Conservation (phyloP, 1,139 yeast species). For the Kurtzmaniella natalensis region DNA sequence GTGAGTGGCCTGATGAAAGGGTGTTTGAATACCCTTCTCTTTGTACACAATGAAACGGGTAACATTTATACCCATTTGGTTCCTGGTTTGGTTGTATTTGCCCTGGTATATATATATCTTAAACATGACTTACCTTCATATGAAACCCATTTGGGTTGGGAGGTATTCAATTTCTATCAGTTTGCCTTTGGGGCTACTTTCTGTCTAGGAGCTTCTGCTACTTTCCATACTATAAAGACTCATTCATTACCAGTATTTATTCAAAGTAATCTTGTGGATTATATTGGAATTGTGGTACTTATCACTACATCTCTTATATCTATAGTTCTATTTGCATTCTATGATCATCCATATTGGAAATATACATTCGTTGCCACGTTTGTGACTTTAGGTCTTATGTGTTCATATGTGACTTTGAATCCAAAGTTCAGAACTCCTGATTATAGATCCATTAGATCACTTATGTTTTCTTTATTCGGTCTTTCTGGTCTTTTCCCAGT, state of each 20-base stretch:
- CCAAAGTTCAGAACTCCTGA: slow-evolving; percentile 62
- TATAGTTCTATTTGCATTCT: slow-evolving; percentile 61
- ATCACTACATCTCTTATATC: slow-evolving; percentile 75
- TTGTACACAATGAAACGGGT: slow-evolving; percentile 80
- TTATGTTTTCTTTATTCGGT: slow-evolving; percentile 78
- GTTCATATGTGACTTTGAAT: slow-evolving; percentile 62
- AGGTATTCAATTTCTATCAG: slow-evolving; percentile 31
- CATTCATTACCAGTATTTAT: slow-evolving; percentile 62
- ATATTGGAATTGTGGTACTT: slow-evolving; percentile 76
- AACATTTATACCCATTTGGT: slow-evolving; percentile 78
- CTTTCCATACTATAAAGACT: slow-evolving; percentile 71
- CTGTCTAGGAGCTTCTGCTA: slow-evolving; percentile 71
- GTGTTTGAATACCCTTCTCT: slow-evolving; percentile 55
- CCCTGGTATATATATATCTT: slow-evolving; percentile 18
- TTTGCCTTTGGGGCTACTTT: slow-evolving; percentile 38
- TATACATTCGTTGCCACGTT: slow-evolving; percentile 47
- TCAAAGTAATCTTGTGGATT: slow-evolving; percentile 79
- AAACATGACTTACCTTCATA: slow-evolving; percentile 33
- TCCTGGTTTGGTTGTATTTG: slow-evolving; percentile 42
- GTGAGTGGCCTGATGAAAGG: slow-evolving; percentile 53
- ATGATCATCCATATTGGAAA: slow-evolving; percentile 43
- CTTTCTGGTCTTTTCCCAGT: slow-evolving; percentile 75
- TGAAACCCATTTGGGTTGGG: slow-evolving; percentile 47
- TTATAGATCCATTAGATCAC: slow-evolving; percentile 75
- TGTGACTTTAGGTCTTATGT: slow-evolving; percentile 50